Evolutionary conservation across 768 basidiomycete genomes (phyloP), one percentile per base, ranked within the genome.

Genomic region (Panellus pusillus): DNA sequence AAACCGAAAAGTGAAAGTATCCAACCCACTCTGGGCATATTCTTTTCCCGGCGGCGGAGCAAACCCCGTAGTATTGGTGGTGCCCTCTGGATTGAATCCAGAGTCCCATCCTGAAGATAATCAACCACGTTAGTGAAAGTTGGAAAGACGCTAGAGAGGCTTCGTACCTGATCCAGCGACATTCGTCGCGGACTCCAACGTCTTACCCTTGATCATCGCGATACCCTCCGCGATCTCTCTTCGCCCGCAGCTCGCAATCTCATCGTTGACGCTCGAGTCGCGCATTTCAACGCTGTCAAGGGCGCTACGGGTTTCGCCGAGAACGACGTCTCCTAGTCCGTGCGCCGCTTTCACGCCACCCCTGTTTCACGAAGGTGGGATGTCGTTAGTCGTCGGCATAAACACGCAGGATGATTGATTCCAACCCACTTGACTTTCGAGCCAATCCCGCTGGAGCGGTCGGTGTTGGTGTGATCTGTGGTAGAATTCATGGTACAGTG

Each of bases 311-410:
- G 70, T 53, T 0, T 76, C 70, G 7, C 80, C 80, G 20, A 78
- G 72, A 6, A 80, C 51, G 39, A 66, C 72, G 35, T 81, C 79
- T 7, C 77, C 76, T 1, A 74, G 27, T 3, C 79, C 79, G 76
- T 35, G 32, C 14, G 32, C 32, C 14, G 8, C 32, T 35, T 35
- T 35, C 32, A 35, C 32, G 32, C 32, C 32, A 14, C 32, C 32
- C 32, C 32, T 35, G 32, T 35, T 9, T 35, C 11, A 11, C 11
- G 3, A 35, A 35, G 32, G 3, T 8, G 32, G 14, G 24, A 24
- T 24, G 24, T 24, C 24, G 24, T 24, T 6, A 24, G 24, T 24
- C 24, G 24, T 24, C 24, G 24, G 24, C 24, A 24, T 24, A 24
- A 24, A n/a, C n/a, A n/a, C n/a, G 24, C 24, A 24, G 6, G 24